Evolutionary conservation across 495 filamentous ascomycete species (phyloP).

Genomic region (Hyaloscypha bicolor): DNA sequence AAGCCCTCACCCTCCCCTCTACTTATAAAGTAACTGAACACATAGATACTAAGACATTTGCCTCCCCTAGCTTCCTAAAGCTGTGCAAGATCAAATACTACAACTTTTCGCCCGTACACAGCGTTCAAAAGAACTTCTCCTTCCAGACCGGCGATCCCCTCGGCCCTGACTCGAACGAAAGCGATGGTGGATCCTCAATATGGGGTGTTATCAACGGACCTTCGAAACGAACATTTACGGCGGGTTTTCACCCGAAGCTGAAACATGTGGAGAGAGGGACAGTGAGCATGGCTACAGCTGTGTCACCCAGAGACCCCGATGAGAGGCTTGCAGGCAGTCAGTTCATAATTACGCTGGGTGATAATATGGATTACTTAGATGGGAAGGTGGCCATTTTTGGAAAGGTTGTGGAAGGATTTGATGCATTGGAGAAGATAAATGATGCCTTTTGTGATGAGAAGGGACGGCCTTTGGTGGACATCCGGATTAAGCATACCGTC

Average conservation of each 20-base stretch:
- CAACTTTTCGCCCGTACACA: conserved; percentile 90
- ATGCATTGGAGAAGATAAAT: conserved; percentile 91
- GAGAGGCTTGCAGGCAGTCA: conserved; percentile 81
- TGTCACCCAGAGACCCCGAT: conserved; percentile 75
- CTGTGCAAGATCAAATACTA: conserved; percentile 98
- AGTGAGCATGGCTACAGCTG: conserved; percentile 91
- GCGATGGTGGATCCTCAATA: conserved; percentile 89
- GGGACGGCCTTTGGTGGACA: conserved; percentile 84
- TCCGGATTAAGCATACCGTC: conserved; percentile 88
- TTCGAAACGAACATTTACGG: conserved; percentile 76
- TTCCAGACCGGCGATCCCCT: conserved; percentile 95
- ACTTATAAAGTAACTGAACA: conserved; percentile 19
- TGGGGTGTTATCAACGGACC: conserved; percentile 81
- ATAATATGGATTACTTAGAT: conserved; percentile 85
- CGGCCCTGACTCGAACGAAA: conserved; percentile 76
- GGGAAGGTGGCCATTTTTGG: conserved; percentile 93
- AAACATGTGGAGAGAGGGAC: conserved; percentile 86
- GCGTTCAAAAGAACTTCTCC: conserved; percentile 87
- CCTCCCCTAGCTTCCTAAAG: conserved; percentile 79
- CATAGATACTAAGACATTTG: conserved; percentile 50
- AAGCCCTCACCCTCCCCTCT: conserved; percentile 39
- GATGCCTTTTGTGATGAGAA: conserved; percentile 80
- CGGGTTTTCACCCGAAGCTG: conserved; percentile 78
- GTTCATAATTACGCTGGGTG: conserved; percentile 86
- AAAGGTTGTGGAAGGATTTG: conserved; percentile 91